Evolutionary conservation across 805 yeast genomes (phyloP).

Genomic region (Starmerella sp.): DNA sequence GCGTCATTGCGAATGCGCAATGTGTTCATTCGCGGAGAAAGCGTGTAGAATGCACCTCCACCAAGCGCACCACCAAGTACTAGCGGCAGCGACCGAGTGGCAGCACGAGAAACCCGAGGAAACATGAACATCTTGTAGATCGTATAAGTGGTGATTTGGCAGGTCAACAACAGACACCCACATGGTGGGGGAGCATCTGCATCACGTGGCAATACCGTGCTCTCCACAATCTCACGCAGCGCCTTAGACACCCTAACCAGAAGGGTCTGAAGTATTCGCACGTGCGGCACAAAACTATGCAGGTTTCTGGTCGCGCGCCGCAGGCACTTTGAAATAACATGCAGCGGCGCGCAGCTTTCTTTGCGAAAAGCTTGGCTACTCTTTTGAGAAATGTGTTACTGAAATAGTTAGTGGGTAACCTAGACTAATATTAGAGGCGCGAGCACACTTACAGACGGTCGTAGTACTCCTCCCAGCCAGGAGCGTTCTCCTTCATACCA

Average conservation of each 20-base stretch:
- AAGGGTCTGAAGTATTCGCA: neutral
- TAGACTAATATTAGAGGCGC: neutral
- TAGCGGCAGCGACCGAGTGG: constrained; percentile 9
- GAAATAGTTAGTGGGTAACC: neutral
- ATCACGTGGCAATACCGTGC: neutral
- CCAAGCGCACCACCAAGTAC: constrained; percentile 9
- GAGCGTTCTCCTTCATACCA: constrained; percentile 94
- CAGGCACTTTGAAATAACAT: too few species aligned
- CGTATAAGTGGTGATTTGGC: neutral
- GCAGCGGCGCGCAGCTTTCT: too few species aligned
- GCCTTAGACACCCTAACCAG: neutral
- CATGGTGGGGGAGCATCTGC: neutral
- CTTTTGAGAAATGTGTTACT: too few species aligned
- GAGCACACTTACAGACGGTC: constrained; percentile 34
- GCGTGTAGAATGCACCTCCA: neutral
- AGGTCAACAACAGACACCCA: neutral
- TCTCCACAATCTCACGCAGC: neutral
- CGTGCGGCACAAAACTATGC: neutral
- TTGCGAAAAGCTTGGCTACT: too few species aligned
- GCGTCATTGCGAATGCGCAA: constrained; percentile 11
- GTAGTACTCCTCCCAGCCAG: constrained; percentile 98
- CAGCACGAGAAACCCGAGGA: constrained; percentile 6
- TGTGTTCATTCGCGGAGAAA: constrained; percentile 1
- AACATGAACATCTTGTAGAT: constrained; percentile 9
- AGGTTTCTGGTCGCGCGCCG: too few species aligned